Percentiles rank a stretch among this genome's conserved stretches.
Conservation (phyloP, 1,284 basidiomycete genomes). For the Kalmanozyma brasiliensis region DNA sequence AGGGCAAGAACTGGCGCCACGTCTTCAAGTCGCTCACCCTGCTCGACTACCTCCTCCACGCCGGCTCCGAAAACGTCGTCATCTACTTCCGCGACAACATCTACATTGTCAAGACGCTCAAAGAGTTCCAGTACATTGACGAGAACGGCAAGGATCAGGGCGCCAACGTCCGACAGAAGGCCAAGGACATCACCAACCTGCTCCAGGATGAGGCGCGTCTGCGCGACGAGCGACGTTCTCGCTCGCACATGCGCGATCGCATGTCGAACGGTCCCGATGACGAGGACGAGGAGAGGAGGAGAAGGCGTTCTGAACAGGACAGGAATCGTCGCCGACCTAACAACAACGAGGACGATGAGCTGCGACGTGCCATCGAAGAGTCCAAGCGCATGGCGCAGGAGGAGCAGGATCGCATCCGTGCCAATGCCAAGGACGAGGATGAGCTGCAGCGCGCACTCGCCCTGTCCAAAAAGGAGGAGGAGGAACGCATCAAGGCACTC, state of each 20-base stretch:
- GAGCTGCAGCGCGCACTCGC: slow-evolving; percentile 82
- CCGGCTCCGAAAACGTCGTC: slow-evolving; percentile 96
- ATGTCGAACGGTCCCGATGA: slow-evolving; percentile 74
- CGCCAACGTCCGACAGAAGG: slow-evolving; percentile 95
- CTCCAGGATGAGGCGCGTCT: slow-evolving; percentile 88
- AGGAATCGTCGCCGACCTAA: slow-evolving; percentile 34
- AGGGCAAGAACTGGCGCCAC: slow-evolving; percentile 99
- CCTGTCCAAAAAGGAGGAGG: slow-evolving; percentile 83
- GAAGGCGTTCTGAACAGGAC: slow-evolving; percentile 42
- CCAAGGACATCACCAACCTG: slow-evolving; percentile 97
- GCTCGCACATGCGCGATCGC: slow-evolving; percentile 92
- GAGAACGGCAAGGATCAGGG: slow-evolving; percentile 97
- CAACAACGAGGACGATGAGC: slow-evolving; percentile 72
- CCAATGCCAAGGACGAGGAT: slow-evolving; percentile 72
- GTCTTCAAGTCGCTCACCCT: slow-evolving; percentile 99
- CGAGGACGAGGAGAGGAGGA: slow-evolving; percentile 75
- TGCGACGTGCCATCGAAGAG: slow-evolving; percentile 70
- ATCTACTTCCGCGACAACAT: slow-evolving; percentile 97
- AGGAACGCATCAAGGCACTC: slow-evolving; percentile 69
- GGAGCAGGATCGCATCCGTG: slow-evolving; percentile 60
- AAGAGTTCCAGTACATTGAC: slow-evolving; percentile 97
- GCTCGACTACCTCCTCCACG: slow-evolving; percentile 94
- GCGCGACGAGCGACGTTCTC: slow-evolving; percentile 82
- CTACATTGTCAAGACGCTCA: slow-evolving; percentile 98
- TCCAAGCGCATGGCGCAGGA: slow-evolving; percentile 68